Evolutionary conservation across 495 filamentous ascomycete species (phyloP).

Genomic region (Penicillium paxilli): DNA sequence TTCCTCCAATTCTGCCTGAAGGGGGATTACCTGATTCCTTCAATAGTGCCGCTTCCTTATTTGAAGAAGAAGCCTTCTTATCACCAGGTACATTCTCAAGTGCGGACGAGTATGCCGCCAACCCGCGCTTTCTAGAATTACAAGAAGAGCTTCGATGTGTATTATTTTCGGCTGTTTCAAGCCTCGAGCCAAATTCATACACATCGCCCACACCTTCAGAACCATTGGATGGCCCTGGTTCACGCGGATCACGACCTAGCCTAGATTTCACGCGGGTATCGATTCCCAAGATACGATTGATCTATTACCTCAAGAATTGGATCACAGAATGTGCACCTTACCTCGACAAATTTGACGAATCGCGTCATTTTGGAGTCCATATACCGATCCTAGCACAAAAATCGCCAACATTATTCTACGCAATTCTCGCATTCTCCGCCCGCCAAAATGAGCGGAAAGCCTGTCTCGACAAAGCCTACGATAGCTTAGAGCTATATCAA

Average conservation of each 20-base stretch:
- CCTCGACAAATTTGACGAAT: slow-evolving; percentile 45
- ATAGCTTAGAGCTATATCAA: slow-evolving; percentile 39
- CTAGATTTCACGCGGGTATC: slow-evolving; percentile 28
- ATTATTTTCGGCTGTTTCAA: slow-evolving; percentile 27
- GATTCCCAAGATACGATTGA: slow-evolving; percentile 26
- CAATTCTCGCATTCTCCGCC: slow-evolving; percentile 38
- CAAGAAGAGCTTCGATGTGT: slow-evolving; percentile 31
- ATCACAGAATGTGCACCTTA: slow-evolving; percentile 31
- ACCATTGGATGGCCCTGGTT: slow-evolving; percentile 11
- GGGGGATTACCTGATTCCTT: slow-evolving; percentile 14
- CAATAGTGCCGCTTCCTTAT: slow-evolving; percentile 14
- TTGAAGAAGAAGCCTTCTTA: slow-evolving; percentile 29
- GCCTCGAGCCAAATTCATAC: slow-evolving; percentile 23
- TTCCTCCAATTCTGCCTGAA: slow-evolving; percentile 12
- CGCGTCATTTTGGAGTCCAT: slow-evolving; percentile 32
- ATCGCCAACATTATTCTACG: slow-evolving; percentile 34
- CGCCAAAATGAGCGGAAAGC: slow-evolving; percentile 36
- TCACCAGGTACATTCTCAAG: slow-evolving; percentile 32
- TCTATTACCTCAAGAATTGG: slow-evolving; percentile 30
- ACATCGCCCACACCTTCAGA: slow-evolving; percentile 17
- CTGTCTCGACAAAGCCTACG: slow-evolving; percentile 29
- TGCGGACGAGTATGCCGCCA: slow-evolving; percentile 30
- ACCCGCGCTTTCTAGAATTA: slow-evolving; percentile 27
- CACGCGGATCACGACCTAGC: slow-evolving; percentile 14
- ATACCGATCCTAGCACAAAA: slow-evolving; percentile 33